These are phyloP conservation scores for Leccinum barrowsii DNA, from an alignment of 768 basidiomycete species.

Conservation along the genomic window DNA sequence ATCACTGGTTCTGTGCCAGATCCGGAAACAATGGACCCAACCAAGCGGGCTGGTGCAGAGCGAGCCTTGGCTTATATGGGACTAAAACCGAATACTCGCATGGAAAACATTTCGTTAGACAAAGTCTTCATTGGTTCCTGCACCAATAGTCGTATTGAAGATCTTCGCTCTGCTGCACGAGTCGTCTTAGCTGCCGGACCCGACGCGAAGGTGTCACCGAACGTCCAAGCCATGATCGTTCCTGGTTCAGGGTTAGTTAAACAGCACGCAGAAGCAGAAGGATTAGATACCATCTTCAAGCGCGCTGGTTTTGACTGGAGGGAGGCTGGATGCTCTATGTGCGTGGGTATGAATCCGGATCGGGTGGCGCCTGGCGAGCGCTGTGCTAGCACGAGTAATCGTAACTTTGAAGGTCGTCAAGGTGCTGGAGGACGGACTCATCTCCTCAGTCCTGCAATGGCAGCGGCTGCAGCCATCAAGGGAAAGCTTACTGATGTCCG, in stretches of 20 bases:
- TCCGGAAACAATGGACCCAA: slow-evolving; percentile 63
- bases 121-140: slow-evolving; percentile 95
- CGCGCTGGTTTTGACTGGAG: slow-evolving; percentile 94
- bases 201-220: slow-evolving; percentile 67
- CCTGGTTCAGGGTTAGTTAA: slow-evolving; percentile 90
- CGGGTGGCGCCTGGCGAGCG: slow-evolving; percentile 79
- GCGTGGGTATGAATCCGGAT: slow-evolving; percentile 94
- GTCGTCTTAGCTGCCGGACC: slow-evolving; percentile 73
- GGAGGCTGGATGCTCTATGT: slow-evolving; percentile 96
- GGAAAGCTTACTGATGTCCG: slow-evolving; percentile 85
- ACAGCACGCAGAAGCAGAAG: slow-evolving; percentile 87
- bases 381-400: slow-evolving; percentile 89
- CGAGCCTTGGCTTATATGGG: slow-evolving; percentile 87
- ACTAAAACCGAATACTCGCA: slow-evolving; percentile 67
- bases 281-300: slow-evolving; percentile 80
- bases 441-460: slow-evolving; percentile 88
- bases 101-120: slow-evolving; percentile 78
- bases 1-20: slow-evolving; percentile 82
- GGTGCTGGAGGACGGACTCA: slow-evolving; percentile 87
- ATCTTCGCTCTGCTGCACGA: slow-evolving; percentile 78
- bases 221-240: slow-evolving; percentile 85
- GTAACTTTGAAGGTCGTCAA: slow-evolving; percentile 91
- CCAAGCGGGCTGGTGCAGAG: slow-evolving; percentile 64
- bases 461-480: slow-evolving; percentile 84
- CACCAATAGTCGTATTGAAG: slow-evolving; percentile 93